Evolutionary conservation across 129 eudicot species (phyloP), one percentile per base, ranked within the genome.

Genomic region (Escallonia herrerae): DNA sequence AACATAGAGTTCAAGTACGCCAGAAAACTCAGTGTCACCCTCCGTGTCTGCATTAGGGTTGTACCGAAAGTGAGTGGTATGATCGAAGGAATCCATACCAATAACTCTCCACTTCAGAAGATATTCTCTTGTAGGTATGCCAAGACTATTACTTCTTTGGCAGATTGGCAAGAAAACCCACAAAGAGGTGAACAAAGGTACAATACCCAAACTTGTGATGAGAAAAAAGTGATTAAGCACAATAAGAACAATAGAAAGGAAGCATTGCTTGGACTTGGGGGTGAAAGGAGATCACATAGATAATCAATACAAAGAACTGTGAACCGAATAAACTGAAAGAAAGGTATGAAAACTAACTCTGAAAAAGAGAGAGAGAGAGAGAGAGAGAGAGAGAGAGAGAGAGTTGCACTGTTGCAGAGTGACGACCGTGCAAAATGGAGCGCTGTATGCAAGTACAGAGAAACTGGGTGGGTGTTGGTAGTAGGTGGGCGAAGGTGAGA

Each of bases 1-100:
- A 56, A 85, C 67, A 57, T 62, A 86, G 39, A 90, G 80, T 65
- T 90, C 89, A 67, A 90, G 95, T 58, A 79, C 63, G 46, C 89
- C 97, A 14, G 88, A 81, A 12, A 90, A 81, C 6, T 82, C 75
- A 41, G 63, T 33, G 3, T 76, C 77, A 39, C 65, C 54, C 49
- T 79, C 77, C 2, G 74, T 56, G 54, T 58, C 37, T 8, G 71
- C 51, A 72, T 47, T 66, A 0, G 83, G 84, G 41, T 83, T 74
- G 59, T 78, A 82, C 0, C 74, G 67, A 70, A 82, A 85, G 9
- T 58, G 51, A 46, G 81, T 67, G 10, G 80, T 47, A 63, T 77
- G 82, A 73, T 73, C 63, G 38, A 77, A 84, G 43, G 79, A 72
- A 63, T 75, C 93, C 91, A 89, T 89, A 15, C 11, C 44, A 9